Conservation (phyloP, 805 yeast genomes). For the Suhomyces emberorum region DNA sequence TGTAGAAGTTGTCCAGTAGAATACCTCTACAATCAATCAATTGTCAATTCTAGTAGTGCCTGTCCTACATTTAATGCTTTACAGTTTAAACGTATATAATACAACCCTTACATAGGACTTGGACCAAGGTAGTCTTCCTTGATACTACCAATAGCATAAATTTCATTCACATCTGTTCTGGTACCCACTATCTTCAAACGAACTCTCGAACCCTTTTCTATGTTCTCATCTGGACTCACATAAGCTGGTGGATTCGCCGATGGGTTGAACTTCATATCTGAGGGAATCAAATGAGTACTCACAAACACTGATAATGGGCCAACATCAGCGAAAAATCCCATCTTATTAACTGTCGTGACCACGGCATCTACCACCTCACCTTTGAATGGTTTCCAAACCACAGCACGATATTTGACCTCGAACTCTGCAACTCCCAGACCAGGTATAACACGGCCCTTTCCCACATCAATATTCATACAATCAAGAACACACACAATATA, state of each 20-base stretch:
- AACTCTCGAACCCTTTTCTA: slow-evolving; percentile 90
- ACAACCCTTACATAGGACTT: slow-evolving; percentile 38
- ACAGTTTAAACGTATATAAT: too few species aligned
- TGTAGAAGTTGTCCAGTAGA: too few species aligned
- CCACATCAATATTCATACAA: slow-evolving; percentile 91
- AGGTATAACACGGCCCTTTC: slow-evolving; percentile 88
- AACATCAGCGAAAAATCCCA: slow-evolving; percentile 97
- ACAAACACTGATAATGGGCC: slow-evolving; percentile 96
- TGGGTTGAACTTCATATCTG: slow-evolving; percentile 90
- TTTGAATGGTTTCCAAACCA: slow-evolving; percentile 97
- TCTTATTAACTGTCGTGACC: slow-evolving; percentile 87
- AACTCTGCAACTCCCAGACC: slow-evolving; percentile 94
- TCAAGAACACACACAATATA: slow-evolving; percentile 95
- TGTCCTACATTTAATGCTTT: too few species aligned
- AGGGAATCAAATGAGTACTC: slow-evolving; percentile 90
- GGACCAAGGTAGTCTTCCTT: slow-evolving; percentile 98
- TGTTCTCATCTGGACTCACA: slow-evolving; percentile 90
- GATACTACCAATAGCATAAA: slow-evolving; percentile 95
- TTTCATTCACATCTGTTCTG: slow-evolving; percentile 94
- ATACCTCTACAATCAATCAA: too few species aligned
- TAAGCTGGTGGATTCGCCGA: slow-evolving; percentile 98
- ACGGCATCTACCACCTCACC: slow-evolving; percentile 98
- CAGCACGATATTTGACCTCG: slow-evolving; percentile 92
- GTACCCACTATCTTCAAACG: slow-evolving; percentile 96
- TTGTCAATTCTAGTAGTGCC: too few species aligned